phyloP scores from a whole-genome alignment of 306 rosid species.

The Cicer pinnatifidum region DNA sequence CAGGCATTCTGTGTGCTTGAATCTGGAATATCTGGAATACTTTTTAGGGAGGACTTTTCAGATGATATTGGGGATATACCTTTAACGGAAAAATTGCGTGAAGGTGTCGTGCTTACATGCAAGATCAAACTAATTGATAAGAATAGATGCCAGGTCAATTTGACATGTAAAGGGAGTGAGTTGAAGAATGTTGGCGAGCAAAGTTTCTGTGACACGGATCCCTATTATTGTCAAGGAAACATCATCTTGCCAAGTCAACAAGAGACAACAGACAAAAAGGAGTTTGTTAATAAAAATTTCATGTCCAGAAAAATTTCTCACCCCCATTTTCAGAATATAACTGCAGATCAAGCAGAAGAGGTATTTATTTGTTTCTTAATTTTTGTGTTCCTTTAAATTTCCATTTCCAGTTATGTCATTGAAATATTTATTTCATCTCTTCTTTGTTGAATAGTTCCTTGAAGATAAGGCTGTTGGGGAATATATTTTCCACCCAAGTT shows the following conservation, averaged over 20 bases:
- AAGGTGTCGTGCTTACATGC: constrained; percentile 51
- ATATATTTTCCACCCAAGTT: constrained; percentile 58
- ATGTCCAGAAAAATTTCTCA: constrained; percentile 50
- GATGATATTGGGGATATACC: constrained; percentile 49
- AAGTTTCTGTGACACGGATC: constrained; percentile 47
- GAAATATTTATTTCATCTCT: constrained; percentile 31
- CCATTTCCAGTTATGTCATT: constrained; percentile 14
- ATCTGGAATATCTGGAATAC: constrained; percentile 50
- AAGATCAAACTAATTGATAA: constrained; percentile 51
- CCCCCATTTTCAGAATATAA: constrained; percentile 51
- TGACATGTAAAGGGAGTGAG: constrained; percentile 57
- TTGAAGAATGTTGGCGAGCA: constrained; percentile 43
- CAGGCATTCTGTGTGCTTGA: constrained; percentile 54
- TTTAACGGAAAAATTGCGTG: constrained; percentile 46
- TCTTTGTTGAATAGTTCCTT: constrained; percentile 53
- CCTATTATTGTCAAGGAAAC: constrained; percentile 49
- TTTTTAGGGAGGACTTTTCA: constrained; percentile 52
- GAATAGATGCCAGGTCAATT: constrained; percentile 48
- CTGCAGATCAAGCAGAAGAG: constrained; percentile 52
- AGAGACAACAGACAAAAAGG: constrained; percentile 28
- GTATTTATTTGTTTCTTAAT: constrained; percentile 41
- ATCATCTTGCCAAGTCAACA: constrained; percentile 24
- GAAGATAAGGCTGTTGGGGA: constrained; percentile 54
- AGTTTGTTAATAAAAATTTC: constrained; percentile 44
- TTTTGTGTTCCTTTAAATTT: constrained; percentile 36